These are phyloP conservation scores for Kwoniella mangroviensis DNA, from an alignment of 768 basidiomycete species.

Conservation along the genomic window DNA sequence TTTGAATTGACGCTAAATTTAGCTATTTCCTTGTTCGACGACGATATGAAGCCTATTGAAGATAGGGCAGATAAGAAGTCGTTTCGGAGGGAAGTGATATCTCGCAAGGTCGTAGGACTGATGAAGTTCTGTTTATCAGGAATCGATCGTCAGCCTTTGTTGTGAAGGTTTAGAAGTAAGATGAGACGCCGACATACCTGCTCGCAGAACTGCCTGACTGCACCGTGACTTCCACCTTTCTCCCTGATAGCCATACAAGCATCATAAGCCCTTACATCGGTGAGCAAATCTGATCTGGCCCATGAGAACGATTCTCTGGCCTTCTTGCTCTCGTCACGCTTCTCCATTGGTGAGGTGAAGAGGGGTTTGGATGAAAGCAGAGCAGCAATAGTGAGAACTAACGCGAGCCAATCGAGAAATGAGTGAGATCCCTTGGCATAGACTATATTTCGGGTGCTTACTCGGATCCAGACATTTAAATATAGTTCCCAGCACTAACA, in stretches of 20 bases:
- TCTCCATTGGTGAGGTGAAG: constrained; percentile 79
- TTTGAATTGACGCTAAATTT: constrained; percentile 69
- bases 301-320: constrained; percentile 72
- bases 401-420: background rate
- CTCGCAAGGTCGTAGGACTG: constrained; percentile 71
- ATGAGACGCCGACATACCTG: constrained; percentile 60
- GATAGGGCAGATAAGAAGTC: constrained; percentile 76
- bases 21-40: constrained; percentile 17
- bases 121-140: constrained; percentile 73
- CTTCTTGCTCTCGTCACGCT: constrained; percentile 74
- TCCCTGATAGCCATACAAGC: constrained; percentile 59
- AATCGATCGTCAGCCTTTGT: background rate
- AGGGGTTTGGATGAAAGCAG: constrained; percentile 84
- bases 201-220: constrained; percentile 71
- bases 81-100: constrained; percentile 74
- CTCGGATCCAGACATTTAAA: constrained; percentile 79
- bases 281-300: constrained; percentile 81
- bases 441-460: constrained; percentile 1
- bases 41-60: constrained; percentile 69
- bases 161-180: background rate
- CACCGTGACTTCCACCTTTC: constrained; percentile 63
- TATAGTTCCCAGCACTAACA: constrained; percentile 81
- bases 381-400: constrained; percentile 76
- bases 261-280: constrained; percentile 76
- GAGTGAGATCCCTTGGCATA: background rate